Conservation (phyloP, 2,329 filamentous ascomycete genomes). For the Helotiales sp. region DNA sequence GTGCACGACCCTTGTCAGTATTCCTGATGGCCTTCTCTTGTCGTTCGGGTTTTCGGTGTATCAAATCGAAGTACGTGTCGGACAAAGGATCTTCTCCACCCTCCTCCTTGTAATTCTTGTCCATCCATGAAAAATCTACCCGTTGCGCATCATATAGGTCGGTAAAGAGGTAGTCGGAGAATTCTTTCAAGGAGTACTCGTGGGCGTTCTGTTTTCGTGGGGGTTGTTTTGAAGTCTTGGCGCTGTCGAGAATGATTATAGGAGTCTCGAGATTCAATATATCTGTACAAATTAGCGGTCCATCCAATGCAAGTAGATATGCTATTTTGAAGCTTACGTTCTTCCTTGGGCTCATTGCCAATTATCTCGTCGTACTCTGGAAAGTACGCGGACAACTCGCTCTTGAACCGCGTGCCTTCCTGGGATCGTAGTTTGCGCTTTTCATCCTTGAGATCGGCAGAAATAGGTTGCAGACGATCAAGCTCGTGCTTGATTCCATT, state of each 20-base stretch:
- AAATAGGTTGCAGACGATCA: conserved; percentile 57
- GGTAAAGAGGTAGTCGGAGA: conserved; percentile 60
- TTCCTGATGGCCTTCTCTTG: conserved; percentile 67
- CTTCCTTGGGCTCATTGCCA: conserved; percentile 79
- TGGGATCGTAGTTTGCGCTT: conserved; percentile 84
- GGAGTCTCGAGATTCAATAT: conserved; percentile 73
- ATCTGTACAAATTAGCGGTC: conserved; percentile 56
- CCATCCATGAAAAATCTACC: conserved; percentile 61
- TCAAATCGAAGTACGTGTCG: conserved; percentile 57
- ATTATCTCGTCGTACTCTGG: conserved; percentile 94
- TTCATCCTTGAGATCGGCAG: conserved; percentile 57
- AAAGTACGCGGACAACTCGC: conserved; percentile 89
- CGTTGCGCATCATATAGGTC: conserved; percentile 61
- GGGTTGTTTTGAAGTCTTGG: conserved; percentile 39
- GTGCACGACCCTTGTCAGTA: conserved; percentile 66
- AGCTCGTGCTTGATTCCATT: conserved; percentile 68
- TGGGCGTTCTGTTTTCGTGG: conserved; percentile 28
- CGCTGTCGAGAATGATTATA: conserved; percentile 70
- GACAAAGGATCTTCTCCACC: conserved; percentile 59
- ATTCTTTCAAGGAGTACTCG: conserved; percentile 54
- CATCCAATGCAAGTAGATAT: conserved; percentile 10
- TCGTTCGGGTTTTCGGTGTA: conserved; percentile 64
- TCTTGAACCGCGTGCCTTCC: conserved; percentile 85
- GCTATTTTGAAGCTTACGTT: conserved; percentile 60
- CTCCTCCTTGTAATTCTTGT: conserved; percentile 46